phyloP scores from a whole-genome alignment of 2,329 filamentous ascomycete species.

The Phialocephala sp. region DNA sequence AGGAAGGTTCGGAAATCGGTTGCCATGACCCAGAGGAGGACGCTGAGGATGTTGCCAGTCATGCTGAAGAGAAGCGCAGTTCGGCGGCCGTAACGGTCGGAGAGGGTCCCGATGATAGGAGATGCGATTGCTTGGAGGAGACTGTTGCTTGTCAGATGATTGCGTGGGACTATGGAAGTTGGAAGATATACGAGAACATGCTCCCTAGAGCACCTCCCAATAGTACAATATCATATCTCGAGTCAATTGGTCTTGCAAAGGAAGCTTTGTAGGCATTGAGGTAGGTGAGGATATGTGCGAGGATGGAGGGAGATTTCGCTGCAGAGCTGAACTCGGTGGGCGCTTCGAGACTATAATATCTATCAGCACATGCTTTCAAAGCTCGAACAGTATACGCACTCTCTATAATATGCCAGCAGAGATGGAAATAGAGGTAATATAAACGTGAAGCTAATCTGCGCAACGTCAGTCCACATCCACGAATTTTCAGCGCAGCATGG shows the following conservation, averaged over 20 bases:
- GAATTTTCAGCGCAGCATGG: neutral
- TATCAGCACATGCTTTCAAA: constrained; percentile 50
- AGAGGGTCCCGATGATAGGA: constrained; percentile 86
- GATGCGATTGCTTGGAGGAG: constrained; percentile 91
- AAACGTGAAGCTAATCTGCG: constrained; percentile 74
- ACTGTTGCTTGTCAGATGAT: constrained; percentile 24
- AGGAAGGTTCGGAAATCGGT: constrained; percentile 96
- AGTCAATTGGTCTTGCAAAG: constrained; percentile 91
- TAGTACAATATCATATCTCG: constrained; percentile 94
- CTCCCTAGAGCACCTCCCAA: constrained; percentile 93
- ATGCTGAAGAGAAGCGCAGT: constrained; percentile 90
- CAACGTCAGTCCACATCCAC: constrained; percentile 15
- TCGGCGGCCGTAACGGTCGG: constrained; percentile 85
- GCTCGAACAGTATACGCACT: constrained; percentile 55
- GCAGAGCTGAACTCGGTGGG: constrained; percentile 49
- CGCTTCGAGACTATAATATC: constrained; percentile 68
- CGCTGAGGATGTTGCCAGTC: constrained; percentile 89
- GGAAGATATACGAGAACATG: constrained; percentile 69
- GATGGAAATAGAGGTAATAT: constrained; percentile 96
- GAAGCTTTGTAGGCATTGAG: constrained; percentile 94
- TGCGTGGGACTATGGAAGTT: neutral
- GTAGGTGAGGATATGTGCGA: constrained; percentile 79
- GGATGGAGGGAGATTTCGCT: constrained; percentile 64
- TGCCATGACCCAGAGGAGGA: constrained; percentile 91
- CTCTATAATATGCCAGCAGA: constrained; percentile 94